Conservation (phyloP, 2,329 filamentous ascomycete genomes). For the Calycina herbarum region DNA sequence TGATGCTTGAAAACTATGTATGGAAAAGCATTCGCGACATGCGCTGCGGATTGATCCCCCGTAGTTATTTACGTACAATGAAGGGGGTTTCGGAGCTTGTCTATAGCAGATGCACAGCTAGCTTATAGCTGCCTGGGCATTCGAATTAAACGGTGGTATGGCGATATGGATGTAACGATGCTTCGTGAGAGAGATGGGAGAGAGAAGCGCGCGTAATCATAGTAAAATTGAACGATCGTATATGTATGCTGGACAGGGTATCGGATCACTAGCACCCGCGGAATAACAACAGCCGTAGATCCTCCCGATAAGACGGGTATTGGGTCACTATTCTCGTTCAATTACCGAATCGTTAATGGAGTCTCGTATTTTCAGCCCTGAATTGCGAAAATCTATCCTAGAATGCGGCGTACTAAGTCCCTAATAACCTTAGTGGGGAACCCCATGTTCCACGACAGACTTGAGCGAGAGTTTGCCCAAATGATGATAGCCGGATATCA, state of each 20-base stretch:
- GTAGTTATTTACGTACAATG: neutral
- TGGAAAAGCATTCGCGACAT: no score
- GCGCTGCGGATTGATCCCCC: no score
- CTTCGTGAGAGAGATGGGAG: neutral
- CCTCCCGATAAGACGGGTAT: neutral
- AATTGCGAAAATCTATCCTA: neutral
- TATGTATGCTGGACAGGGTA: neutral
- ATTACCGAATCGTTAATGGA: neutral
- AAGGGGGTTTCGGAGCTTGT: neutral
- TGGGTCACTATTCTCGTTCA: neutral
- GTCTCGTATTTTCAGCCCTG: constrained; percentile 1
- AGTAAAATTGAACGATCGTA: no score
- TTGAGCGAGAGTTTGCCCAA: neutral
- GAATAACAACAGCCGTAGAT: neutral
- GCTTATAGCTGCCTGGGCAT: neutral
- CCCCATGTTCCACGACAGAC: neutral
- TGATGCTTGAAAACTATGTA: no score
- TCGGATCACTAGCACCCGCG: neutral
- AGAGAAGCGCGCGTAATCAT: neutral
- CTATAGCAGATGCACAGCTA: neutral
- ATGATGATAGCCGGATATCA: neutral
- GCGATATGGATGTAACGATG: neutral
- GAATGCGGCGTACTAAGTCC: neutral
- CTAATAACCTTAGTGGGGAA: neutral
- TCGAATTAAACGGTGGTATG: no score